phyloP scores from a whole-genome alignment of 2,329 filamentous ascomycete species.

The Periconia macrospinosa region DNA sequence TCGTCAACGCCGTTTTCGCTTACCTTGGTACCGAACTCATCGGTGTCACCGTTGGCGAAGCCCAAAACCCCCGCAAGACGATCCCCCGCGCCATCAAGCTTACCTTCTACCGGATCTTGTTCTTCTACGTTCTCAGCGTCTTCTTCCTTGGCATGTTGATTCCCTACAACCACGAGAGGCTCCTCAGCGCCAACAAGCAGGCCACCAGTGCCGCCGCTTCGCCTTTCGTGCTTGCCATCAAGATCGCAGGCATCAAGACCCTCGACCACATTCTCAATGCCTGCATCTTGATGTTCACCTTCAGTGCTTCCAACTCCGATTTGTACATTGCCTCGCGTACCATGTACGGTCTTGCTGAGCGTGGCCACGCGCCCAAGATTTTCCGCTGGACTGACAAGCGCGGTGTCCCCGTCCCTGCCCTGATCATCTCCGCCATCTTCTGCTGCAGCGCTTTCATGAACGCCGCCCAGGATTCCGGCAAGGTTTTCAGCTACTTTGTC shows the following conservation, averaged over 20 bases:
- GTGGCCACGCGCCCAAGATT: slow-evolving; percentile 71
- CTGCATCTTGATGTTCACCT: slow-evolving; percentile 74
- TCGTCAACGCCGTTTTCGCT: slow-evolving; percentile 77
- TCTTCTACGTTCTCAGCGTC: slow-evolving; percentile 78
- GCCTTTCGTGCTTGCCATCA: slow-evolving; percentile 76
- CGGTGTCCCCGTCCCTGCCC: slow-evolving; percentile 70
- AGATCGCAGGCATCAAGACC: slow-evolving; percentile 61
- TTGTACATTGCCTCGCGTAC: slow-evolving; percentile 74
- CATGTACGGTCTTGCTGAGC: slow-evolving; percentile 71
- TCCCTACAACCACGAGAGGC: slow-evolving; percentile 66
- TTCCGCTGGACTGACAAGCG: slow-evolving; percentile 71
- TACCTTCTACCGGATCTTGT: slow-evolving; percentile 78
- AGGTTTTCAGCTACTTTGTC: slow-evolving; percentile 53
- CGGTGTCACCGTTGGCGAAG: slow-evolving; percentile 77
- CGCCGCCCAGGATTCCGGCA: slow-evolving; percentile 43
- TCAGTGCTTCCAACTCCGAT: slow-evolving; percentile 76
- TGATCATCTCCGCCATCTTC: slow-evolving; percentile 63
- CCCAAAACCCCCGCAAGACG: slow-evolving; percentile 75
- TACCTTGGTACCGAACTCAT: slow-evolving; percentile 71
- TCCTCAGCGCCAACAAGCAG: slow-evolving; percentile 61
- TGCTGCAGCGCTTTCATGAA: slow-evolving; percentile 67
- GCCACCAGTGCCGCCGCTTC: slow-evolving; percentile 60
- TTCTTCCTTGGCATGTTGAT: slow-evolving; percentile 77
- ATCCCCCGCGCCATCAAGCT: slow-evolving; percentile 78
- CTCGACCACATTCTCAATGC: slow-evolving; percentile 72